Conservation (phyloP, 225 moss, liverwort and hornwort species). For the Anthoceros angustus region DNA sequence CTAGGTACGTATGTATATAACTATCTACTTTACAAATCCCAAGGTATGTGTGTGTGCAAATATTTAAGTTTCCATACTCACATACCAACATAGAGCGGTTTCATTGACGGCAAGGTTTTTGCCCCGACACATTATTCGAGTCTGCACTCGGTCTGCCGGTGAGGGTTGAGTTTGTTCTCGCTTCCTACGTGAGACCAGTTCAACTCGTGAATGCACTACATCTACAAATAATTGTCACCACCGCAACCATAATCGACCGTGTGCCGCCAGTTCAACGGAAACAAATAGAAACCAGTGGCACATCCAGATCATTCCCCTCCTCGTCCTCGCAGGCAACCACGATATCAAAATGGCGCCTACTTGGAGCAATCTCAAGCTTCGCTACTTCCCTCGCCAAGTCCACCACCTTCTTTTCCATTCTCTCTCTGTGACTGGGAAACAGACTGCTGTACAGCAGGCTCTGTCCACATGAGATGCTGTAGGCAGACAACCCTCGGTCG, state of each 20-base stretch:
- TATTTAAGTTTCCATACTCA: neutral
- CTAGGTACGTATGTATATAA: too few species aligned
- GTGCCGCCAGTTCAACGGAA: constrained; percentile 20
- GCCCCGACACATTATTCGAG: too few species aligned
- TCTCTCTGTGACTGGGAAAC: constrained; percentile 45
- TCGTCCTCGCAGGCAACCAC: constrained; percentile 49
- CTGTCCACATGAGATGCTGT: constrained; percentile 50
- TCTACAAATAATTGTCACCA: too few species aligned
- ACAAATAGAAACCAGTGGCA: constrained; percentile 42
- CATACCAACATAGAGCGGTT: too few species aligned
- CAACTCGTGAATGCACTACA: too few species aligned
- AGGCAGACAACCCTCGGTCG: constrained; percentile 25
- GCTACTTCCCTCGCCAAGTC: constrained; percentile 38
- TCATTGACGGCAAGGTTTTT: too few species aligned
- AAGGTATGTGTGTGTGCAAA: too few species aligned
- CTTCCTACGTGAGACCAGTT: too few species aligned
- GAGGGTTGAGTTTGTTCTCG: too few species aligned
- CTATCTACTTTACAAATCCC: too few species aligned
- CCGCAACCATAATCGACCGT: too few species aligned
- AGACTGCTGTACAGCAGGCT: constrained; percentile 45
- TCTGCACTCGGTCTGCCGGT: too few species aligned
- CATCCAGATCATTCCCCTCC: constrained; percentile 39
- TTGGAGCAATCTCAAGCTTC: constrained; percentile 28
- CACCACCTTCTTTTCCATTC: constrained; percentile 44
- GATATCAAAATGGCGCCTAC: constrained; percentile 43